These are phyloP conservation scores for Trichomonas vaginalis DNA, from an alignment of 208 protist genomes.

Conservation along the genomic window DNA sequence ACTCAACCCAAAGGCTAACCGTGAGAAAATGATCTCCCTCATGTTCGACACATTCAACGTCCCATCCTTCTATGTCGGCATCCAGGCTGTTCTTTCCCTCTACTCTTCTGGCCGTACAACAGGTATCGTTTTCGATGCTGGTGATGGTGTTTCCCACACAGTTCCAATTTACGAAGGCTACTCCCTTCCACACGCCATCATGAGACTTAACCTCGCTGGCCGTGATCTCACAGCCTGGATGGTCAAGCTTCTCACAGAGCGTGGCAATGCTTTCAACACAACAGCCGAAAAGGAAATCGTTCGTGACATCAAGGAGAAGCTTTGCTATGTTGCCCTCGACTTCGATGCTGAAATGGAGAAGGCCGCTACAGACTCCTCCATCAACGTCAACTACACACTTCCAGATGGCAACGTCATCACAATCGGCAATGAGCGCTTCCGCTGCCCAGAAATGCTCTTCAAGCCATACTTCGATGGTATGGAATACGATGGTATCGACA, in stretches of 20 bases:
- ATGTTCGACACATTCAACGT: constrained; percentile 66
- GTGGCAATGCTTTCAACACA: constrained; percentile 39
- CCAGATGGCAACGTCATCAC: constrained; percentile 19
- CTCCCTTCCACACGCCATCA: too few species aligned
- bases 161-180: too few species aligned
- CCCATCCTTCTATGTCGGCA: constrained; percentile 57
- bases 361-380: too few species aligned
- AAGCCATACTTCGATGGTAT: too few species aligned
- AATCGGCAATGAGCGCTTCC: background rate
- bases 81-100: constrained; percentile 84
- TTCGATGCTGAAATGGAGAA: too few species aligned
- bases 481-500: too few species aligned
- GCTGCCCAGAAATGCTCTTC: background rate
- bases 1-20: constrained; percentile 62
- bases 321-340: too few species aligned
- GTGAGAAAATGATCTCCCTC: constrained; percentile 66
- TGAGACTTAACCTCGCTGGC: too few species aligned
- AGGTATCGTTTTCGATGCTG: constrained; percentile 66
- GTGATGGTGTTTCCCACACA: too few species aligned
- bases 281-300: constrained; percentile 42
- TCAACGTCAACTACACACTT: constrained; percentile 42
- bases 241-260: too few species aligned
- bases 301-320: constrained; percentile 29
- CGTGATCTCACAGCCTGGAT: too few species aligned
- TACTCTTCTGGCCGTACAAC: constrained; percentile 65